phyloP scores from a whole-genome alignment of 2,329 filamentous ascomycete genomes.

The Huntiella abstrusa region DNA sequence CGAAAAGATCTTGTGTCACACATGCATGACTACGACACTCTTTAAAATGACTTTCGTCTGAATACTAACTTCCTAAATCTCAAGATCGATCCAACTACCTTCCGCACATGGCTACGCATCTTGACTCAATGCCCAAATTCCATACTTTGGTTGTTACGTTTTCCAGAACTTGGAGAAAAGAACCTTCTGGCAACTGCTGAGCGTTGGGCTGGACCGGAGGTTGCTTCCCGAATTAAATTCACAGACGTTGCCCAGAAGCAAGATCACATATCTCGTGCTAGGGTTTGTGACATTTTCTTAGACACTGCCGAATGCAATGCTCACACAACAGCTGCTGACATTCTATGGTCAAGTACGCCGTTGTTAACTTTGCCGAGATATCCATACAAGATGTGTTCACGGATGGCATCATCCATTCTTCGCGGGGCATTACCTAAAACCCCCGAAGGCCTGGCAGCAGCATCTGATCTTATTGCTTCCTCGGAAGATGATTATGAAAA shows the following conservation, averaged over 20 bases:
- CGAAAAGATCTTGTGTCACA: no score
- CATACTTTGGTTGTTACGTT: constrained; percentile 87
- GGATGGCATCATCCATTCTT: constrained; percentile 91
- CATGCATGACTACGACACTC: background rate
- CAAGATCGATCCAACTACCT: constrained; percentile 91
- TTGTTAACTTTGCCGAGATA: constrained; percentile 80
- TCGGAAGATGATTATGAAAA: constrained; percentile 74
- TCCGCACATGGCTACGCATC: constrained; percentile 88
- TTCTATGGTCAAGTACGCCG: constrained; percentile 90
- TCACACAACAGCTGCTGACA: constrained; percentile 90
- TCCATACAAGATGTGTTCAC: constrained; percentile 95
- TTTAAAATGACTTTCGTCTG: background rate
- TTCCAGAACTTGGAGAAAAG: constrained; percentile 78
- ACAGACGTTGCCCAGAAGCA: constrained; percentile 94
- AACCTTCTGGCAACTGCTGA: constrained; percentile 66
- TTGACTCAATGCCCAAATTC: constrained; percentile 70
- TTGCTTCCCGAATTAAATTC: constrained; percentile 75
- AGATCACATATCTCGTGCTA: constrained; percentile 78
- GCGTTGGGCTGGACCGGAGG: constrained; percentile 67
- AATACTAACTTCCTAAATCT: background rate
- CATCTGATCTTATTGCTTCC: constrained; percentile 54
- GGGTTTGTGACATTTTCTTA: constrained; percentile 84
- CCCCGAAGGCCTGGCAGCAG: constrained; percentile 45
- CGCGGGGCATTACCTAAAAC: constrained; percentile 67
- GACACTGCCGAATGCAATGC: constrained; percentile 97